Conservation (phyloP, 208 protist genomes). For the Crithidia brevicula region DNA sequence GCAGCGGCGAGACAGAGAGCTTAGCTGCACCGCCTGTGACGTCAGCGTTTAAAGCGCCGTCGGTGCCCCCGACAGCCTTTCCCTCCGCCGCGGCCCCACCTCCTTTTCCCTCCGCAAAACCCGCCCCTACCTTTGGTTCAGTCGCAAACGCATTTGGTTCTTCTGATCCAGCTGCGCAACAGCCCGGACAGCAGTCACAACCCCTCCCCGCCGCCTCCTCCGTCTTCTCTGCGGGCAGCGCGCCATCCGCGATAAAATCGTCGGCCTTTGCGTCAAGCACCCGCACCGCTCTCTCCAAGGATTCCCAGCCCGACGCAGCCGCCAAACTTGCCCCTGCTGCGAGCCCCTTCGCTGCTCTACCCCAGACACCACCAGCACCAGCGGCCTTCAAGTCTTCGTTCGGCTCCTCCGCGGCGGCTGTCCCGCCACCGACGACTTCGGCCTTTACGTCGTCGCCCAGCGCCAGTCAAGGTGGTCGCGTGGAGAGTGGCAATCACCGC, state of each 20-base stretch:
- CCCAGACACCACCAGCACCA: background rate
- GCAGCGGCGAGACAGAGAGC: too few species aligned
- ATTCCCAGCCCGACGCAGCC: background rate
- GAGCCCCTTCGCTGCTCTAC: background rate
- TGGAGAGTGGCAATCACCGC: background rate
- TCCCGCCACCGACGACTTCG: background rate
- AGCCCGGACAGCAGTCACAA: background rate
- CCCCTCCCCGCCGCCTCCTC: background rate
- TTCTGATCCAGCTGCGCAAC: background rate
- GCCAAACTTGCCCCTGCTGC: background rate
- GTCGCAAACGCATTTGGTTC: background rate
- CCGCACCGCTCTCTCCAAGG: background rate
- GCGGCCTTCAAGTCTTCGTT: constrained; percentile 3
- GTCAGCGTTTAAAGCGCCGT: too few species aligned
- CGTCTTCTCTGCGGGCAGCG: background rate
- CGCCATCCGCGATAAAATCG: background rate
- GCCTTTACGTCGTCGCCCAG: background rate
- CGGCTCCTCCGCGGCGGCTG: background rate
- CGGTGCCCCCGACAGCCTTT: too few species aligned
- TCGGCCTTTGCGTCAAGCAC: background rate
- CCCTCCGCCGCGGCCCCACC: too few species aligned
- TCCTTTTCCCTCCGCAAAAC: too few species aligned
- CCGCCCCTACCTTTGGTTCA: too few species aligned
- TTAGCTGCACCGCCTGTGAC: too few species aligned
- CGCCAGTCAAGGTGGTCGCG: background rate